Base-by-base conservation (phyloP, 108 stramenopile genomes). In the Mediolabrus comicus region DNA sequence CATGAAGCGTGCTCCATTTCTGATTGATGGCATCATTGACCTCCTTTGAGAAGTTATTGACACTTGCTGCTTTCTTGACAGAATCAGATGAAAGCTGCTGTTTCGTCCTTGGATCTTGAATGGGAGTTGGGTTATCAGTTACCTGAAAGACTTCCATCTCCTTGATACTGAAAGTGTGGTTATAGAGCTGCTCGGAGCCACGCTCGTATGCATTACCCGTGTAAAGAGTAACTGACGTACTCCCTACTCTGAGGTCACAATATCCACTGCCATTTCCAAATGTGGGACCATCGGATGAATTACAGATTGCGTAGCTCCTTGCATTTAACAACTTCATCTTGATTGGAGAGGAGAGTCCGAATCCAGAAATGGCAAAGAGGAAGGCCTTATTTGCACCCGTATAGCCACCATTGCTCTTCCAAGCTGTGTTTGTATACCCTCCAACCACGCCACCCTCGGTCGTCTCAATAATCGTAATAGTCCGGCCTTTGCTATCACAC, bases 1-100 rank as follows among this genome's bases (percentile, higher is more conserved):
- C 58, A 39, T 39, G 22, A 3, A 69, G 68, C 4, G 28, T 30
- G 2, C 1, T 0, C 68, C 58, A 55, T 17, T 62, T 54, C 16
- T n/a, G 4, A 19, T 64, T 62, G 49, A 77, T 53, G 14, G 68
- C 76, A 26, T 65, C 35, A 39, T 70, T 77, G 19, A 77, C 55
- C n/a, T 35, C 62, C 5, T 30, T n/a, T 30, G 76, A 26, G 32
- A 77, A 77, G 0, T 30, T 19, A 2, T 12, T 53, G 0, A 55
- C 53, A 3, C 3, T 17, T 3, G 53, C 16, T 31, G 19, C 53
- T 9, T 31, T 31, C 53, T 2, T 55, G 3, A 0, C 0, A 22
- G 33, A 26, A 35, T 22, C 2, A 12, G 33, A 36, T 0, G 17
- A 66, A 24, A 17, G 53, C 65, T 19, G 16, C 10, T 39, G 2